Percentiles rank a stretch among this genome's conserved stretches.
These are phyloP conservation scores for Pythium sukuiense DNA, from an alignment of 352 stramenopile genomes.

Conservation along the genomic window DNA sequence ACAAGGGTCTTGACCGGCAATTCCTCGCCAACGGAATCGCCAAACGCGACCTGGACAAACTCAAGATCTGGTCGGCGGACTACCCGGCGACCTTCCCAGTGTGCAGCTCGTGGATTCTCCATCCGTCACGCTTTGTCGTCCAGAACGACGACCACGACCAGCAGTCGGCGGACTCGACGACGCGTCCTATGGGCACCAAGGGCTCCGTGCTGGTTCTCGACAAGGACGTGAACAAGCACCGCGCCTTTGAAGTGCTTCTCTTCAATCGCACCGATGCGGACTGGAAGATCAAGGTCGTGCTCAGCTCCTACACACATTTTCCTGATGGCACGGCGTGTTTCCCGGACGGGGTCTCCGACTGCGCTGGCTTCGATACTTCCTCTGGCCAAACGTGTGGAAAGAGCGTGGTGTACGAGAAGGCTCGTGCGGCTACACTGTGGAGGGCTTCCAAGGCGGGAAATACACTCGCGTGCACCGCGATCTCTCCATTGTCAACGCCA, in stretches of 20 bases:
- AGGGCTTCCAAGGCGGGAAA: constrained; percentile 16
- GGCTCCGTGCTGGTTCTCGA: constrained; percentile 59
- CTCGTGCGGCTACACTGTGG: constrained; percentile 51
- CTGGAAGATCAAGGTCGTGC: constrained; percentile 67
- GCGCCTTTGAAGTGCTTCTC: constrained; percentile 53
- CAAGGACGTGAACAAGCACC: constrained; percentile 46
- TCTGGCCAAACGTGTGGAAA: constrained; percentile 29
- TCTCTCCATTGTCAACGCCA: constrained; percentile 60
- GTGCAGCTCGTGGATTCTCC: constrained; percentile 61
- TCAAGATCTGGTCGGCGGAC: constrained; percentile 79
- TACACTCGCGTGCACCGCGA: constrained; percentile 56
- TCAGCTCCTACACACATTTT: constrained; percentile 64
- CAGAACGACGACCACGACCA: constrained; percentile 82
- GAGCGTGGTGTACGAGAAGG: constrained; percentile 49
- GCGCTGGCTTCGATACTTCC: constrained; percentile 33
- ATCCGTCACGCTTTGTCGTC: constrained; percentile 59
- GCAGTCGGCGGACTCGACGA: constrained; percentile 43
- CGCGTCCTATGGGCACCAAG: constrained; percentile 52
- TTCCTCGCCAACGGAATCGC: constrained; percentile 50
- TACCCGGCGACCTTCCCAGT: constrained; percentile 57
- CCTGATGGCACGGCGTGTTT: constrained; percentile 32
- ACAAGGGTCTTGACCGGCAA: constrained; percentile 46
- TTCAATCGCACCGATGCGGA: constrained; percentile 39
- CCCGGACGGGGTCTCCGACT: constrained; percentile 37
- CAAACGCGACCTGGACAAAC: constrained; percentile 50